Conservation (phyloP, 306 rosid species). For the Pyrus pyrifolia region DNA sequence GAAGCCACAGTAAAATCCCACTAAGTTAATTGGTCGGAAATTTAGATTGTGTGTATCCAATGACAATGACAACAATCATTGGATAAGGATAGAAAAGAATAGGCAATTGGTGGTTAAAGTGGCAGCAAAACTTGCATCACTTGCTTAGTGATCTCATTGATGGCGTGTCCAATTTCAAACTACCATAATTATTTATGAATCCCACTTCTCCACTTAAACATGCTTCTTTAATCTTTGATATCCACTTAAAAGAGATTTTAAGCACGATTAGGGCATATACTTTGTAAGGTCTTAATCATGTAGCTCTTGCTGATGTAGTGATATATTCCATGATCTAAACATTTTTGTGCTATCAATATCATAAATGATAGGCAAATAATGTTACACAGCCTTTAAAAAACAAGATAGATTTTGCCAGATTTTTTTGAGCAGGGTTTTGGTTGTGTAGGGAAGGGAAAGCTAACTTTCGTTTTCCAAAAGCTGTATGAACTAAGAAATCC, state of each 20-base stretch:
- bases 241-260: background rate
- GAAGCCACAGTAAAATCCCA: conserved; percentile 46
- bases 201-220: background rate
- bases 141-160: background rate
- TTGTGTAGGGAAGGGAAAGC: background rate
- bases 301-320: background rate
- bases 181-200: background rate
- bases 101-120: conserved; percentile 34
- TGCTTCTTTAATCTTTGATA: background rate
- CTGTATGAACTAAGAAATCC: background rate
- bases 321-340: background rate
- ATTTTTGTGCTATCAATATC: background rate
- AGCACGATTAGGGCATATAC: background rate
- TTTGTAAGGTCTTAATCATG: background rate
- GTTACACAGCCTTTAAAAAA: background rate
- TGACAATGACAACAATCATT: conserved; percentile 33
- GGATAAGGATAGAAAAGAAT: conserved; percentile 16
- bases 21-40: conserved; percentile 11
- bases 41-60: conserved; percentile 22
- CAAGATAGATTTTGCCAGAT: background rate
- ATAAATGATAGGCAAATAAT: background rate
- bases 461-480: background rate
- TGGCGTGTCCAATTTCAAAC: background rate
- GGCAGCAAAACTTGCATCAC: conserved; percentile 49
- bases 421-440: background rate